Conservation (phyloP, 1,284 basidiomycete species). For the Xerocomus minutiporus region DNA sequence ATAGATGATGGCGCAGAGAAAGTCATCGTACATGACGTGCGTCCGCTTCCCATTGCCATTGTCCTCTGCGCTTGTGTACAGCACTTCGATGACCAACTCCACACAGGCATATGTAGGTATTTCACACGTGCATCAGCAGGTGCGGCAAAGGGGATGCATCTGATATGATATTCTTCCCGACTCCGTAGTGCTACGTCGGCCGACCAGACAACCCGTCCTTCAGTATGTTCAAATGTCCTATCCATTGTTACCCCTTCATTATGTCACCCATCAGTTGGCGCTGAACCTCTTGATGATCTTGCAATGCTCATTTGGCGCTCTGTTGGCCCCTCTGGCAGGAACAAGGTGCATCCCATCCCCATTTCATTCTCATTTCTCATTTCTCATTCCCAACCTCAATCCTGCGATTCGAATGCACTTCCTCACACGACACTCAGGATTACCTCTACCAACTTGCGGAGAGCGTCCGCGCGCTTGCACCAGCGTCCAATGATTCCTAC, state of each 20-base stretch:
- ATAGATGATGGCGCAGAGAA: slow-evolving; percentile 44
- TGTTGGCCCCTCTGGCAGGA: slow-evolving; percentile 77
- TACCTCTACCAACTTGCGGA: slow-evolving; percentile 73
- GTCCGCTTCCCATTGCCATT: slow-evolving; percentile 4
- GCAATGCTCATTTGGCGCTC: slow-evolving; percentile 69
- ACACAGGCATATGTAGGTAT: not conserved
- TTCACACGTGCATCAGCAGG: not conserved
- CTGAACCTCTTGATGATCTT: slow-evolving; percentile 65
- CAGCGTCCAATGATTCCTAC: slow-evolving; percentile 73
- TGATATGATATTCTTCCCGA: not conserved
- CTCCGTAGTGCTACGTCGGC: slow-evolving; percentile 55
- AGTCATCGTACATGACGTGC: slow-evolving; percentile 40
- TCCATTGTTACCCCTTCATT: not conserved
- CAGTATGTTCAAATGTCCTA: slow-evolving; percentile 31
- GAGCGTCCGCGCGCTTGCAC: slow-evolving; percentile 65
- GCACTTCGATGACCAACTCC: not conserved
- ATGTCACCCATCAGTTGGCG: slow-evolving; percentile 53
- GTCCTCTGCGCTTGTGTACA: not conserved
- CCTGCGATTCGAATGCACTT: not conserved
- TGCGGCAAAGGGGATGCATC: not conserved
- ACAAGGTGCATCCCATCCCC: slow-evolving; percentile 52
- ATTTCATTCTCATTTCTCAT: not conserved
- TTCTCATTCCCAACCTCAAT: not conserved
- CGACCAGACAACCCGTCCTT: slow-evolving; percentile 62
- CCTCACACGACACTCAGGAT: slow-evolving; percentile 43